Conservation (phyloP, 2,329 filamentous ascomycete species). For the Hypoxylon sp. region DNA sequence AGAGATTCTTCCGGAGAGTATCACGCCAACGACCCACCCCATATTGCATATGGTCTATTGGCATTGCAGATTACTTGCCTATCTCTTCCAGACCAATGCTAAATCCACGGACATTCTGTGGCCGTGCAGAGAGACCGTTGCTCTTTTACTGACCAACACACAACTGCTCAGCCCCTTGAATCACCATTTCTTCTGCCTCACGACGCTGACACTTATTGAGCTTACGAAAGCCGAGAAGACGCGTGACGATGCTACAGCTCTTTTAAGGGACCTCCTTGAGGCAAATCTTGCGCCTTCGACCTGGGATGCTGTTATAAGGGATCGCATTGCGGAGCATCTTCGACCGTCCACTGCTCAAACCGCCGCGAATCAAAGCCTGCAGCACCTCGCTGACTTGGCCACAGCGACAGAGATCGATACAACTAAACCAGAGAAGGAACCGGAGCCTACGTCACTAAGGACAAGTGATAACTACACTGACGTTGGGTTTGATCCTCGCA, state of each 20-base stretch:
- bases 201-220: constrained; percentile 71
- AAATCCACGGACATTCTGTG: constrained; percentile 70
- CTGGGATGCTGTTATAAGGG: constrained; percentile 69
- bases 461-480: constrained; percentile 57
- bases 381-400: constrained; percentile 71
- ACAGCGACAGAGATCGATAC: constrained; percentile 56
- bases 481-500: constrained; percentile 57
- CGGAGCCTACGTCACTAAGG: constrained; percentile 40
- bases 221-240: constrained; percentile 67
- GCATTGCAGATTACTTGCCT: constrained; percentile 74
- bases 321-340: constrained; percentile 62
- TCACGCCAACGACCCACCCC: constrained; percentile 65
- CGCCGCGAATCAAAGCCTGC: constrained; percentile 66
- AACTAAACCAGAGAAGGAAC: constrained; percentile 44
- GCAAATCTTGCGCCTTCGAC: constrained; percentile 61
- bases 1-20: constrained; percentile 70
- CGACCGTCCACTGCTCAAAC: constrained; percentile 53
- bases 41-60: constrained; percentile 77
- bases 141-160: constrained; percentile 67
- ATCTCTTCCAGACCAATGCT: constrained; percentile 68
- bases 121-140: constrained; percentile 69
- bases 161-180: constrained; percentile 72
- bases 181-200: constrained; percentile 74
- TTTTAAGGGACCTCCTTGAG: constrained; percentile 69
- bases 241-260: constrained; percentile 67